phyloP scores from a whole-genome alignment of 148 eudicot species.

The Heliamphora exappendiculata region DNA sequence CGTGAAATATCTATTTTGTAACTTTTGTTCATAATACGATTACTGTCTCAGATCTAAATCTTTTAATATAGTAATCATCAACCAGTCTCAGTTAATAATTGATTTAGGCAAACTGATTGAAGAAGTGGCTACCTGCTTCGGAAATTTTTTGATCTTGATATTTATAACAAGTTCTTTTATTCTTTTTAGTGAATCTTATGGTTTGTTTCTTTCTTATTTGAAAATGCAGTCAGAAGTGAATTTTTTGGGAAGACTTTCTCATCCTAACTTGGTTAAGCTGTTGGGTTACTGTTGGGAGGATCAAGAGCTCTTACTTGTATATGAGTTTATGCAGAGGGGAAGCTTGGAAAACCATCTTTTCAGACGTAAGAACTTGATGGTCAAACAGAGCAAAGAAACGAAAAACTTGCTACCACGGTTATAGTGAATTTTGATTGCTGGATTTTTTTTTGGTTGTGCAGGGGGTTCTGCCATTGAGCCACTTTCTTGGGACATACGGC shows the following conservation, averaged over 20 bases:
- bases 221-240: conserved; percentile 54
- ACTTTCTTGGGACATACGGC: conserved; percentile 47
- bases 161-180: too few relatives aligned
- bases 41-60: background rate
- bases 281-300: conserved; percentile 62
- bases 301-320: conserved; percentile 44
- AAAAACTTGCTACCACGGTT: background rate
- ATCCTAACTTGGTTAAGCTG: conserved; percentile 52
- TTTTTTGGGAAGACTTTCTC: conserved; percentile 51
- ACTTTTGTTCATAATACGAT: background rate
- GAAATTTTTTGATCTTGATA: background rate
- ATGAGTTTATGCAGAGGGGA: conserved; percentile 53
- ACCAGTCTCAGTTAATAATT: background rate
- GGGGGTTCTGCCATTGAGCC: conserved; percentile 35
- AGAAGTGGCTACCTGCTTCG: background rate
- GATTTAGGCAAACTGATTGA: too few relatives aligned
- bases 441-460: conserved; percentile 15
- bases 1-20: background rate
- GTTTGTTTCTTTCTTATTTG: background rate
- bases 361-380: conserved; percentile 31
- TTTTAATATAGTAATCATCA: background rate
- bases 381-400: background rate
- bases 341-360: conserved; percentile 64
- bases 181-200: background rate
- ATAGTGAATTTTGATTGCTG: conserved; percentile 2